Percentiles rank a stretch among this genome's conserved stretches.
These are phyloP conservation scores for Alternaria ventricosa DNA, from an alignment of 2,329 filamentous ascomycete genomes.

Conservation along the genomic window DNA sequence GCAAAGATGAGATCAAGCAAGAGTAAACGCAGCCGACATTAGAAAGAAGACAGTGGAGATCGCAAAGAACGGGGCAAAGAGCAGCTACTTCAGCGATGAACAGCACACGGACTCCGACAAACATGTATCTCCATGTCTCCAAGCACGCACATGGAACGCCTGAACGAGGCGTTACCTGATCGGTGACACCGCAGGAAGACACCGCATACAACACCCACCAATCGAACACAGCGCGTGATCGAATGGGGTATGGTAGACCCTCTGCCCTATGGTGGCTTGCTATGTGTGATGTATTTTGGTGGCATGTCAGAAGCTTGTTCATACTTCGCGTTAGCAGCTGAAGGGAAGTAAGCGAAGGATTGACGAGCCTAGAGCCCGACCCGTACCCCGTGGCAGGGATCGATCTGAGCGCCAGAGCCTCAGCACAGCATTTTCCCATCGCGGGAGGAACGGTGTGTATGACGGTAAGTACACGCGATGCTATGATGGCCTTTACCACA, in stretches of 20 bases:
- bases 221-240: conserved; percentile 1
- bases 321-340: conserved; percentile 16
- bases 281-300: conserved; percentile 19
- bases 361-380: conserved; percentile 12
- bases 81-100: conserved; percentile 11
- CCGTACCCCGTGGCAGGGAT: conserved; percentile 7
- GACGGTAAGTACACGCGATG: neutral
- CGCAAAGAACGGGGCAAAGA: conserved; percentile 11
- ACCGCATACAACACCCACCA: conserved; percentile 11
- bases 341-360: conserved; percentile 22
- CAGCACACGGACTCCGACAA: conserved; percentile 11
- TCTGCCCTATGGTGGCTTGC: conserved; percentile 16
- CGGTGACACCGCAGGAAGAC: conserved; percentile 5
- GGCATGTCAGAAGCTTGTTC: conserved; percentile 25
- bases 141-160: conserved; percentile 14
- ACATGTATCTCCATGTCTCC: conserved; percentile 3
- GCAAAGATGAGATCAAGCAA: conserved; percentile 7
- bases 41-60: conserved; percentile 4
- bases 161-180: conserved; percentile 14
- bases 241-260: conserved; percentile 12
- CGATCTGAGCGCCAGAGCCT: conserved; percentile 18
- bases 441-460: neutral
- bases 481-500: neutral
- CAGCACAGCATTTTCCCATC: conserved; percentile 13
- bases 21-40: conserved; percentile 5